A percentile compares a stretch with the other conserved stretches of the same genome.
These are phyloP conservation scores for Curvularia hawaiiensis DNA, from an alignment of 2,329 filamentous ascomycete genomes.

Conservation along the genomic window DNA sequence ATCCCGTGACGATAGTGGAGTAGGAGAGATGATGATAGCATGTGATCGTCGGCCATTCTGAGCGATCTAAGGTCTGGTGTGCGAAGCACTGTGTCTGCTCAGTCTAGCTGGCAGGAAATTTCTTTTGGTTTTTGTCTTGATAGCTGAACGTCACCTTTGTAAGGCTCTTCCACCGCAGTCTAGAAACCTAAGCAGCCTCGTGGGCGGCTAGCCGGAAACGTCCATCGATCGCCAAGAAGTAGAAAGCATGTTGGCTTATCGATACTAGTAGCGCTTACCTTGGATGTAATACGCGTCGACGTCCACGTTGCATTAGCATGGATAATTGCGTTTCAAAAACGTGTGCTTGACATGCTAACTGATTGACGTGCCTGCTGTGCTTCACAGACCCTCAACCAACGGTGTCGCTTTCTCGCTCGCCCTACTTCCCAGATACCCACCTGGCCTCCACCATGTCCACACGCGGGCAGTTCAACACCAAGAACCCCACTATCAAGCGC, in stretches of 20 bases:
- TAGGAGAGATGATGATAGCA: background rate
- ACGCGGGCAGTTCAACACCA: slow-evolving; percentile 65
- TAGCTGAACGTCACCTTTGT: background rate
- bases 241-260: slow-evolving; percentile 4
- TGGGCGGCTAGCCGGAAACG: background rate
- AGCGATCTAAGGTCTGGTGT: background rate
- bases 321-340: slow-evolving; percentile 4
- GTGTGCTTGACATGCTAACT: background rate
- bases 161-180: background rate
- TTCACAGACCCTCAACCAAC: background rate
- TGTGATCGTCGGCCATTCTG: background rate
- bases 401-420: background rate
- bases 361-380: background rate
- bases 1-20: background rate
- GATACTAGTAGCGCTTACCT: slow-evolving; percentile 12
- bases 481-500: slow-evolving; percentile 82
- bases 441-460: slow-evolving; percentile 44
- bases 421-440: background rate
- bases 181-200: background rate
- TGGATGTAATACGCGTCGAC: slow-evolving; percentile 8
- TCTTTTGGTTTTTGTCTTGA: background rate
- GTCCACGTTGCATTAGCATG: slow-evolving; percentile 15
- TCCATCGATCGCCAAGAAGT: background rate
- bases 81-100: background rate
- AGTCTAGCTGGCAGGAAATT: background rate